These are phyloP conservation scores for Eucalyptus coolabah DNA, from an alignment of 345 rosid species.

Conservation along the genomic window DNA sequence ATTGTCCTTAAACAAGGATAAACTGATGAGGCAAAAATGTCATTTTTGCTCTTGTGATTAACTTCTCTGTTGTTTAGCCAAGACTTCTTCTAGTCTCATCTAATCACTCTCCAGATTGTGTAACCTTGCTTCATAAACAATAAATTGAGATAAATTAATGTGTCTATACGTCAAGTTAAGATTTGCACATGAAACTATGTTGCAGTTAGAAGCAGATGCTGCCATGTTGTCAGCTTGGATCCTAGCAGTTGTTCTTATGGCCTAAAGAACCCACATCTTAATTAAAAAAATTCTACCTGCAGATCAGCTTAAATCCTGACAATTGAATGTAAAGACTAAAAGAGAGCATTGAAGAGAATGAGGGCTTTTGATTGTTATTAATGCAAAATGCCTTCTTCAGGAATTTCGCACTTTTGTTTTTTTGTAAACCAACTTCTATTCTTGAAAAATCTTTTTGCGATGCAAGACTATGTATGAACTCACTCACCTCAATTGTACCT, in stretches of 20 bases:
- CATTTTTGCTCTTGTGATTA: too few species aligned
- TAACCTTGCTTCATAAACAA: neutral
- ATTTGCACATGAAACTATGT: neutral
- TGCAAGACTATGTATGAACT: neutral
- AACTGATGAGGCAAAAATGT: too few species aligned
- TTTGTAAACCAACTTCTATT: too few species aligned
- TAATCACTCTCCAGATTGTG: neutral
- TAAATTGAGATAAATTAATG: neutral
- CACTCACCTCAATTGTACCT: neutral
- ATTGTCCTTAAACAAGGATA: too few species aligned
- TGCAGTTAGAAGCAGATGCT: neutral
- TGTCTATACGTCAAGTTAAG: neutral
- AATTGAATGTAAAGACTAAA: neutral
- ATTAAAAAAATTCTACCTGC: accelerated
- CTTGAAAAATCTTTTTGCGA: too few species aligned
- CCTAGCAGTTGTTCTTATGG: neutral
- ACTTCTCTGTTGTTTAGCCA: neutral
- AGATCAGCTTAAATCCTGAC: accelerated
- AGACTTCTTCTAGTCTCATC: neutral
- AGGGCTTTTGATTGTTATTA: accelerated
- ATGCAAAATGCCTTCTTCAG: accelerated
- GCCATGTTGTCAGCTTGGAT: neutral
- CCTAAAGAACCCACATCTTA: neutral
- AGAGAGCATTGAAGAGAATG: neutral
- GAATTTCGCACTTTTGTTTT: accelerated